Evolutionary conservation across 768 basidiomycete genomes (phyloP).

Genomic region (Tricholoma sp.): DNA sequence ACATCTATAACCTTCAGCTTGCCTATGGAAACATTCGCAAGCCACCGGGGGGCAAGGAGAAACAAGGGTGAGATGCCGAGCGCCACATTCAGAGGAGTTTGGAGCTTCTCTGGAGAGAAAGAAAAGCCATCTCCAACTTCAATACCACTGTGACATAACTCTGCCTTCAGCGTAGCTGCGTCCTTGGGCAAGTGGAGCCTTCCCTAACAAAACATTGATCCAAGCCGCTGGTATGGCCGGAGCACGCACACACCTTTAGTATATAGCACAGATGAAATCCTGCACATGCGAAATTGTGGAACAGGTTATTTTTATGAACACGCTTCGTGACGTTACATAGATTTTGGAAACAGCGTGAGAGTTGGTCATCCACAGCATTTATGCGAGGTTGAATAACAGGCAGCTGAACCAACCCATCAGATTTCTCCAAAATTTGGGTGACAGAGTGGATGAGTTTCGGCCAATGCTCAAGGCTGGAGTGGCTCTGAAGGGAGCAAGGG

Average conservation of each 20-base stretch:
- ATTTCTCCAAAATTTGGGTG: background rate
- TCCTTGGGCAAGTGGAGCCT: background rate
- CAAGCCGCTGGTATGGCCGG: background rate
- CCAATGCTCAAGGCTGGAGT: background rate
- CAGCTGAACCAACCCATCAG: background rate
- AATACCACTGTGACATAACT: background rate
- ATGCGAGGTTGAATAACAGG: background rate
- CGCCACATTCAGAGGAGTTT: too few species aligned
- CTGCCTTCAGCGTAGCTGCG: background rate
- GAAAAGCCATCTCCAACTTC: too few species aligned
- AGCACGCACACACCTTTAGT: background rate
- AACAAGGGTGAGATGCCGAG: too few species aligned
- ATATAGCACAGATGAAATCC: background rate
- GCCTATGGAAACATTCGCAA: too few species aligned
- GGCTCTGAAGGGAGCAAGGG: background rate
- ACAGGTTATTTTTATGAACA: background rate
- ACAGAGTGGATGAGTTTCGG: background rate
- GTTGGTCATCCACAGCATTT: background rate
- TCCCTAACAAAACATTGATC: background rate
- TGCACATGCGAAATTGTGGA: background rate
- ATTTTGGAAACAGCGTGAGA: background rate
- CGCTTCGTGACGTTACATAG: background rate
- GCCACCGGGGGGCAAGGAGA: too few species aligned
- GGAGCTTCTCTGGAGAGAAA: too few species aligned
- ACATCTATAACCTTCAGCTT: too few species aligned